These are phyloP conservation scores for Penicillium sp. DNA, from an alignment of 2,329 filamentous ascomycete species.

Conservation along the genomic window DNA sequence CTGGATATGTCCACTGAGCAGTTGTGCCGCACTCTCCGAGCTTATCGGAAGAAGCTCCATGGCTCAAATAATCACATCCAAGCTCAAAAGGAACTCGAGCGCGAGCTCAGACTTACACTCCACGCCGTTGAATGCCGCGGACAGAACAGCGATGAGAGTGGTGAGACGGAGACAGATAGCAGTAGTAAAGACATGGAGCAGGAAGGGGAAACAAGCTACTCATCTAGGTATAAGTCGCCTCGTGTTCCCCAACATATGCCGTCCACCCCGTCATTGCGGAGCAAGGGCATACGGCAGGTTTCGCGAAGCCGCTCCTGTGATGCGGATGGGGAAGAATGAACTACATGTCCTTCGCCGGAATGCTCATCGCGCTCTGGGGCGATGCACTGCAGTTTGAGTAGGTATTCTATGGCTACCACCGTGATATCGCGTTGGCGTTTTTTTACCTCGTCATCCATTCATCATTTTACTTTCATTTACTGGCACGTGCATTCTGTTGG, in stretches of 20 bases:
- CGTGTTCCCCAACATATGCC: constrained; percentile 34
- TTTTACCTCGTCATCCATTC: neutral
- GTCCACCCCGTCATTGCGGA: constrained; percentile 37
- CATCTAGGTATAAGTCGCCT: constrained; percentile 25
- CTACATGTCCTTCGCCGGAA: neutral
- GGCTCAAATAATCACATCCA: constrained; percentile 51
- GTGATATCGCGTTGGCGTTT: neutral
- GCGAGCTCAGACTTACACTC: constrained; percentile 52
- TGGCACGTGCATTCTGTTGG: constrained; percentile 4
- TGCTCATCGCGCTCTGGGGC: neutral
- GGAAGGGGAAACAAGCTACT: constrained; percentile 28
- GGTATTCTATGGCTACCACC: neutral
- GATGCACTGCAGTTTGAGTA: neutral
- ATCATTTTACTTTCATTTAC: constrained; percentile 4
- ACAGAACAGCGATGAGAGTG: constrained; percentile 31
- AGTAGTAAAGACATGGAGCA: constrained; percentile 39
- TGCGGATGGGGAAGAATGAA: constrained; percentile 26
- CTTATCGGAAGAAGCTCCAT: constrained; percentile 59
- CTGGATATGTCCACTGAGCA: constrained; percentile 57
- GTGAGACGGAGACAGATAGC: constrained; percentile 40
- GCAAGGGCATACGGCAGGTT: constrained; percentile 24
- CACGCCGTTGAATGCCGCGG: constrained; percentile 34
- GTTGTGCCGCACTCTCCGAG: constrained; percentile 56
- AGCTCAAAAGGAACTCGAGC: constrained; percentile 55
- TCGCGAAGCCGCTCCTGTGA: constrained; percentile 38